These are phyloP conservation scores for Cudoniella acicularis DNA, from an alignment of 495 filamentous ascomycete species.

Conservation along the genomic window DNA sequence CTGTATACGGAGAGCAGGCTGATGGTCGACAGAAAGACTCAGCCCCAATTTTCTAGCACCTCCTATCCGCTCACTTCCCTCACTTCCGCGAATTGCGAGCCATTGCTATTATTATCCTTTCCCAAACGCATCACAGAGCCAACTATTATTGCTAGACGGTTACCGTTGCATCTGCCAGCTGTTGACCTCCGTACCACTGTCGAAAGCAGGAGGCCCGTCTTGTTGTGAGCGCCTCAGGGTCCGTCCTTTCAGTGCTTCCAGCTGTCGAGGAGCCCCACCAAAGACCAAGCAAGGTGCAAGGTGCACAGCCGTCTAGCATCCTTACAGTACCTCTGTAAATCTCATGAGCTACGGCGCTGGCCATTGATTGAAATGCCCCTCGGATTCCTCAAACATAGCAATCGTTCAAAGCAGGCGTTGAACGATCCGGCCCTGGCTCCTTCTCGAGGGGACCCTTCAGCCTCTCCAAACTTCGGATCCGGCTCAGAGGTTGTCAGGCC, in stretches of 20 bases:
- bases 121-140: background rate
- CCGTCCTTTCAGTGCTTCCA: background rate
- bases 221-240: background rate
- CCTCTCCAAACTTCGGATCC: background rate
- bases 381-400: constrained; percentile 26
- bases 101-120: background rate
- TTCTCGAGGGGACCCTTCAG: background rate
- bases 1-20: background rate
- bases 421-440: constrained; percentile 16
- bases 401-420: constrained; percentile 31
- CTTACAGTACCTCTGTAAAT: background rate
- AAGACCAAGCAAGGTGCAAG: too few species aligned
- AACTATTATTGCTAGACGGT: background rate
- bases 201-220: background rate
- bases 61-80: background rate
- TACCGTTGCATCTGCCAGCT: background rate
- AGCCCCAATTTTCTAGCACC: background rate
- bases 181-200: background rate
- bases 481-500: constrained; percentile 1
- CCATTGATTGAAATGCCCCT: constrained; percentile 24
- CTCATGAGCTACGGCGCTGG: constrained; percentile 25
- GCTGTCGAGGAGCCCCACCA: too few species aligned
- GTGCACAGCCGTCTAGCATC: background rate
- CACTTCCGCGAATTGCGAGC: background rate
- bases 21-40: background rate